phyloP scores from a whole-genome alignment of 305 asterid species.

The Fraxinus xanthoxyloides region DNA sequence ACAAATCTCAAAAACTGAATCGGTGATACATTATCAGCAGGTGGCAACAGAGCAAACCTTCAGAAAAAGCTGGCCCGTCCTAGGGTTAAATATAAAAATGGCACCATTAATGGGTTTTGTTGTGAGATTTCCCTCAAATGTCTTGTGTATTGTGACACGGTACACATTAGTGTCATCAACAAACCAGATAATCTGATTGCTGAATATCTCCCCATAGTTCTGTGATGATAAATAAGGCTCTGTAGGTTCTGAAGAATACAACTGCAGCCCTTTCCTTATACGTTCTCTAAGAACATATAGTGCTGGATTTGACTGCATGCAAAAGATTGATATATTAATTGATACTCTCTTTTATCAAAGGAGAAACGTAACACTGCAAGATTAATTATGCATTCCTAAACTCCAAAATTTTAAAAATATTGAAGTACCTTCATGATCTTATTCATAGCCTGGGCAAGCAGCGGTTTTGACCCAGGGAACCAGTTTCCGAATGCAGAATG shows the following conservation, averaged over 20 bases:
- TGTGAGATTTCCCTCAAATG: slow-evolving; percentile 96
- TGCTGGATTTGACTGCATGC: slow-evolving; percentile 95
- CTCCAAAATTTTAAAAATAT: neutral
- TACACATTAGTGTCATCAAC: slow-evolving; percentile 99
- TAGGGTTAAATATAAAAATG: slow-evolving; percentile 92
- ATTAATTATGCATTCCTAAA: neutral
- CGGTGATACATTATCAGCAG: neutral
- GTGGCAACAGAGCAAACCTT: slow-evolving; percentile 47
- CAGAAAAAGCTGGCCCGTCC: slow-evolving; percentile 95
- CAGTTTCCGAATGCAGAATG: slow-evolving; percentile 99
- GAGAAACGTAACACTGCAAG: neutral
- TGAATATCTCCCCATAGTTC: slow-evolving; percentile 98
- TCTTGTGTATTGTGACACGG: slow-evolving; percentile 98
- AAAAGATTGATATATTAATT: slow-evolving; percentile 12
- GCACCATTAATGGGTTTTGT: slow-evolving; percentile 99
- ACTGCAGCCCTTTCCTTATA: slow-evolving; percentile 90
- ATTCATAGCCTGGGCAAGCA: slow-evolving; percentile 99
- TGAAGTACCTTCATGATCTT: slow-evolving; percentile 94
- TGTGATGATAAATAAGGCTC: slow-evolving; percentile 98
- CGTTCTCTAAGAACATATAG: slow-evolving; percentile 93
- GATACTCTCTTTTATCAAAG: neutral
- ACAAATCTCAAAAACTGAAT: neutral
- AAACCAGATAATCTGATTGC: slow-evolving; percentile 99
- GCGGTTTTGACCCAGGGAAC: slow-evolving; percentile 99
- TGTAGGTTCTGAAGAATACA: slow-evolving; percentile 98